phyloP scores from a whole-genome alignment of 768 basidiomycete species.

The Tubosaeta sp. region DNA sequence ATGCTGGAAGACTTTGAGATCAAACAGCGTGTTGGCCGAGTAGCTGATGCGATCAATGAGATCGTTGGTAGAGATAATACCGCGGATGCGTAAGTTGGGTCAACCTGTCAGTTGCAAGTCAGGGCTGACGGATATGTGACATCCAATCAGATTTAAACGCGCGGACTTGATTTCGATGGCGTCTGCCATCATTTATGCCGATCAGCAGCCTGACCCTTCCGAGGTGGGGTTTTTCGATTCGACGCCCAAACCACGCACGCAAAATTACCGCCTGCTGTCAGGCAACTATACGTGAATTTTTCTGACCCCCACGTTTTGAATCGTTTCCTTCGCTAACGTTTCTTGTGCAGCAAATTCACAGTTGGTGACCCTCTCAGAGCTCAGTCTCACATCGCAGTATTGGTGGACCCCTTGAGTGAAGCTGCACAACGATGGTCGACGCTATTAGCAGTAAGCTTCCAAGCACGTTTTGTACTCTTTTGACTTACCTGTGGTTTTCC shows the following conservation, averaged over 20 bases:
- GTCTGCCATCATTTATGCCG: constrained; percentile 68
- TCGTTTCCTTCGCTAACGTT: not conserved
- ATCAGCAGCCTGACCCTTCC: constrained; percentile 68
- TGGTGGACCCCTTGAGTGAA: constrained; percentile 85
- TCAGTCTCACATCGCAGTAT: constrained; percentile 60
- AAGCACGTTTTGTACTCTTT: not conserved
- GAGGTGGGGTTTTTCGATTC: constrained; percentile 70
- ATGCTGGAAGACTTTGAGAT: constrained; percentile 73
- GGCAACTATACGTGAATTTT: constrained; percentile 59
- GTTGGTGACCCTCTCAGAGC: constrained; percentile 68
- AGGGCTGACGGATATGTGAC: not conserved
- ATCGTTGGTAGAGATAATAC: constrained; percentile 39
- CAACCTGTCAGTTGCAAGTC: not conserved
- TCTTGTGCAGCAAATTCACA: constrained; percentile 52
- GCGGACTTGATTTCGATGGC: constrained; percentile 61
- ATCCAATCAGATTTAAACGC: constrained; percentile 41
- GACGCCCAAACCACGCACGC: constrained; percentile 52
- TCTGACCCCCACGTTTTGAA: not conserved
- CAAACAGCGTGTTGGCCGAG: constrained; percentile 61
- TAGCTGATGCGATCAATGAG: constrained; percentile 59
- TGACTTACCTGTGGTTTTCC: not conserved
- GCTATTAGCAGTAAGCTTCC: constrained; percentile 57
- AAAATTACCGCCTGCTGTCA: constrained; percentile 57
- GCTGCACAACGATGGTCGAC: constrained; percentile 83
- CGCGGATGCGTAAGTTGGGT: constrained; percentile 40